phyloP scores from a whole-genome alignment of 495 filamentous ascomycete species.

The Letharia columbiana region DNA sequence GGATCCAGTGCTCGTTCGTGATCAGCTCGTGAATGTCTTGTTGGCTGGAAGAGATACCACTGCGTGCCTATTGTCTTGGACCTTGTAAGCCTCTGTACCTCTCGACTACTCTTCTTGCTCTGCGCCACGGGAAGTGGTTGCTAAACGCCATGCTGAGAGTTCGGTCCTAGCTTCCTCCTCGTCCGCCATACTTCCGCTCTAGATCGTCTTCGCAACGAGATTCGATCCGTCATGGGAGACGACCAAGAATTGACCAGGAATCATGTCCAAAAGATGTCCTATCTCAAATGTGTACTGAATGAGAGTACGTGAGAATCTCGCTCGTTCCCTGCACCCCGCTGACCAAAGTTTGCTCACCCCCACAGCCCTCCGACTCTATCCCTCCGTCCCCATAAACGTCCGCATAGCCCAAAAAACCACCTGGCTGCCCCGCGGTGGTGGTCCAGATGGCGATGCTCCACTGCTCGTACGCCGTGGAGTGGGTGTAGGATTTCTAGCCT shows the following conservation, averaged over 20 bases:
- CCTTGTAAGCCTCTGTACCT: slow-evolving; percentile 33
- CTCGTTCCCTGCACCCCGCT: not conserved
- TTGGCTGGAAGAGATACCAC: slow-evolving; percentile 57
- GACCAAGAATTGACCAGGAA: slow-evolving; percentile 27
- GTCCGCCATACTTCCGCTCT: slow-evolving; percentile 32
- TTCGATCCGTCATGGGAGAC: slow-evolving; percentile 27
- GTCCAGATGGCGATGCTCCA: slow-evolving; percentile 37
- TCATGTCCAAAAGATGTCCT: slow-evolving; percentile 31
- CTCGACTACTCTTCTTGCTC: not conserved
- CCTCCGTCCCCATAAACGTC: slow-evolving; percentile 46
- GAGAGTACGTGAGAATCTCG: slow-evolving; percentile 26
- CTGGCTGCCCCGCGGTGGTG: slow-evolving; percentile 44
- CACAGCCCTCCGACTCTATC: slow-evolving; percentile 47
- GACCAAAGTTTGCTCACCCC: slow-evolving; percentile 31
- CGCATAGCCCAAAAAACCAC: slow-evolving; percentile 41
- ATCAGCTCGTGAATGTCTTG: slow-evolving; percentile 48
- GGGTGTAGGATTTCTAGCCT: slow-evolving; percentile 40
- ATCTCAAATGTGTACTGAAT: slow-evolving; percentile 37
- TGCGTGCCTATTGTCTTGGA: slow-evolving; percentile 46
- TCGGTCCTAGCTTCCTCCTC: slow-evolving; percentile 30
- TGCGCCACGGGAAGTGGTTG: not conserved
- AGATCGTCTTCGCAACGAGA: slow-evolving; percentile 32
- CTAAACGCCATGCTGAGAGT: not conserved
- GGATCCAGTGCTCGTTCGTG: slow-evolving; percentile 42
- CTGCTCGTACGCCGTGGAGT: slow-evolving; percentile 36